Conservation (phyloP, 1,139 yeast genomes). For the Lodderomyces orthopsilosis region DNA sequence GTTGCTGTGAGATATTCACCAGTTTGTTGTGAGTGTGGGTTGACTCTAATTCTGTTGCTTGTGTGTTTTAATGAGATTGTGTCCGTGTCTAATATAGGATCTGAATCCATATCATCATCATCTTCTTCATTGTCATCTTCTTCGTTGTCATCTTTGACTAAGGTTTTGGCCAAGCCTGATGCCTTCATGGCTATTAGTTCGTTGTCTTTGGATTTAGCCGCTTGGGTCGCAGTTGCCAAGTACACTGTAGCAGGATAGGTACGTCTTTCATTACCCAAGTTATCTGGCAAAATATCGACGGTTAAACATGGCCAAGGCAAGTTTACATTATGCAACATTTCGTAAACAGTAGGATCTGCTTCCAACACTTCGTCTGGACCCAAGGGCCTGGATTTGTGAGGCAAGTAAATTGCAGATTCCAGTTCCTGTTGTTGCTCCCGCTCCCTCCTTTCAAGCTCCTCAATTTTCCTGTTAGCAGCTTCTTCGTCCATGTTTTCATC, state of each 20-base stretch:
- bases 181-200: slow-evolving; percentile 82
- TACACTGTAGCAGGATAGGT: slow-evolving; percentile 85
- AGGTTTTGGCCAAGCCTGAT: slow-evolving; percentile 78
- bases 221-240: slow-evolving; percentile 92
- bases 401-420: slow-evolving; percentile 60
- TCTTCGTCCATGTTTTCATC: slow-evolving; percentile 45
- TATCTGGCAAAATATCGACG: slow-evolving; percentile 83
- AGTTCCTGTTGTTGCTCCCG: slow-evolving; percentile 36
- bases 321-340: slow-evolving; percentile 91
- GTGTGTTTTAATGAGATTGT: slow-evolving; percentile 74
- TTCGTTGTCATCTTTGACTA: slow-evolving; percentile 74
- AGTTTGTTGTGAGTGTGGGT: slow-evolving; percentile 72
- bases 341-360: slow-evolving; percentile 94
- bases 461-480: slow-evolving; percentile 21
- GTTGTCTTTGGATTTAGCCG: slow-evolving; percentile 81
- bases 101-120: slow-evolving; percentile 61
- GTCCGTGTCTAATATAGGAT: slow-evolving; percentile 87
- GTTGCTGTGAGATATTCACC: slow-evolving; percentile 87
- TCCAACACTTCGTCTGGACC: slow-evolving; percentile 96
- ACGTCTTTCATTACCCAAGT: slow-evolving; percentile 83
- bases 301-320: slow-evolving; percentile 98
- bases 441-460: slow-evolving; percentile 30
- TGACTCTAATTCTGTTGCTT: slow-evolving; percentile 84
- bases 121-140: slow-evolving; percentile 67
- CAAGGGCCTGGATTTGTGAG: slow-evolving; percentile 82